Conservation (phyloP, 2,329 filamentous ascomycete species). For the Rhytidhysteron rufulum region DNA sequence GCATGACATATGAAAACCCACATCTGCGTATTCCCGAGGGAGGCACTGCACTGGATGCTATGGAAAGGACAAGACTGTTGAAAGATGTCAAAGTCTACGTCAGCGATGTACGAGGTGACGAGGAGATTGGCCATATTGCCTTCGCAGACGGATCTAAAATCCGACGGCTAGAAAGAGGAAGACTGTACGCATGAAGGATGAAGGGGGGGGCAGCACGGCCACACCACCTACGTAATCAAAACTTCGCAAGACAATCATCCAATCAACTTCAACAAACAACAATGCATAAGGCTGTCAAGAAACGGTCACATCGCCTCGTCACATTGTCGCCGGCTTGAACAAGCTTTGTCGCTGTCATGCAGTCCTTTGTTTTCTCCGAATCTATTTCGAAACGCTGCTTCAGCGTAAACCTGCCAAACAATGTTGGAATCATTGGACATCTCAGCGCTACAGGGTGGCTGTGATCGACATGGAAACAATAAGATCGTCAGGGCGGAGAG, state of each 20-base stretch:
- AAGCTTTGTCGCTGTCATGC: too few relatives aligned
- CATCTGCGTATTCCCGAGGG: constrained; percentile 23
- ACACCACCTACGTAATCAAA: not conserved
- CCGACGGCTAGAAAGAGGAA: constrained; percentile 22
- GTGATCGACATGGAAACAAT: not conserved
- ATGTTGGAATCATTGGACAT: too few relatives aligned
- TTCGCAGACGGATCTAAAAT: constrained; percentile 28
- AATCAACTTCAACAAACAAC: too few relatives aligned
- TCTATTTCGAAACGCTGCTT: not conserved
- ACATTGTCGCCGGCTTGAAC: too few relatives aligned
- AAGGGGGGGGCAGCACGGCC: not conserved
- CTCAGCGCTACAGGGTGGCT: too few relatives aligned
- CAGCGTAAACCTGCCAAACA: not conserved
- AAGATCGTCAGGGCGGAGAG: not conserved
- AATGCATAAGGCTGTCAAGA: too few relatives aligned
- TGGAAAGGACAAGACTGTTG: constrained; percentile 31
- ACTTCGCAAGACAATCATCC: too few relatives aligned
- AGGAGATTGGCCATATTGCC: constrained; percentile 32
- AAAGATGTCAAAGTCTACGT: constrained; percentile 27
- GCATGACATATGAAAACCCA: constrained; percentile 36
- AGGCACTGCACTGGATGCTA: constrained; percentile 27
- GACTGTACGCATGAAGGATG: constrained; percentile 19
- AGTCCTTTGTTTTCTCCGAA: too few relatives aligned
- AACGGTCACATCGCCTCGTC: too few relatives aligned
- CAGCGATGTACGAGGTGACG: constrained; percentile 25